Conservation (phyloP, 164 flowering plant genomes). For the Vitis rupestris region DNA sequence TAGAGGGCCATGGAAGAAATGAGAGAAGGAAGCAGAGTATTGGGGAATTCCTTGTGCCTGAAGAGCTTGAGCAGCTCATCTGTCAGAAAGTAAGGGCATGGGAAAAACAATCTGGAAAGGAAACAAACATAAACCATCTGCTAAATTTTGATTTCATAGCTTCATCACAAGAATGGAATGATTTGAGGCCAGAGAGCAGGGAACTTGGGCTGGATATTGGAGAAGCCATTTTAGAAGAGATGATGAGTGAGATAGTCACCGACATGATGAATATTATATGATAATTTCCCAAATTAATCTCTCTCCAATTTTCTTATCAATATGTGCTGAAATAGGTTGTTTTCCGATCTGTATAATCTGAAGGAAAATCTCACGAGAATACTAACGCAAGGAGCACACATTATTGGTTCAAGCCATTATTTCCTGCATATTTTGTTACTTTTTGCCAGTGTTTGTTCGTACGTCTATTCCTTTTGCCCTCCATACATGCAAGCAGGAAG, state of each 20-base stretch:
- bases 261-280: constrained; percentile 17
- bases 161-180: constrained; percentile 32
- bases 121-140: constrained; percentile 24
- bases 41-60: constrained; percentile 22
- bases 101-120: constrained; percentile 33
- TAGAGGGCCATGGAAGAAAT: constrained; percentile 18
- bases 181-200: constrained; percentile 13
- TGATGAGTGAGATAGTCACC: constrained; percentile 26
- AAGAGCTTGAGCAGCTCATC: constrained; percentile 36
- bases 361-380: too few relatives aligned
- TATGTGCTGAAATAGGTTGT: too few relatives aligned
- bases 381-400: too few relatives aligned
- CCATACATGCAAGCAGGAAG: too few relatives aligned
- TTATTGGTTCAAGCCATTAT: too few relatives aligned
- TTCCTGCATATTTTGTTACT: too few relatives aligned
- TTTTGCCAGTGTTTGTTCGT: too few relatives aligned
- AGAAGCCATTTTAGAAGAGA: constrained; percentile 40
- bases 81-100: constrained; percentile 27
- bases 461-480: too few relatives aligned
- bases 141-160: constrained; percentile 22
- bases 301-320: too few relatives aligned
- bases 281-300: too few relatives aligned
- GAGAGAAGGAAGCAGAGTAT: background rate
- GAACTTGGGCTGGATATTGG: constrained; percentile 31
- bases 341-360: too few relatives aligned